Conservation (phyloP, 2,329 filamentous ascomycete species). For the Aspergillus sp. region DNA sequence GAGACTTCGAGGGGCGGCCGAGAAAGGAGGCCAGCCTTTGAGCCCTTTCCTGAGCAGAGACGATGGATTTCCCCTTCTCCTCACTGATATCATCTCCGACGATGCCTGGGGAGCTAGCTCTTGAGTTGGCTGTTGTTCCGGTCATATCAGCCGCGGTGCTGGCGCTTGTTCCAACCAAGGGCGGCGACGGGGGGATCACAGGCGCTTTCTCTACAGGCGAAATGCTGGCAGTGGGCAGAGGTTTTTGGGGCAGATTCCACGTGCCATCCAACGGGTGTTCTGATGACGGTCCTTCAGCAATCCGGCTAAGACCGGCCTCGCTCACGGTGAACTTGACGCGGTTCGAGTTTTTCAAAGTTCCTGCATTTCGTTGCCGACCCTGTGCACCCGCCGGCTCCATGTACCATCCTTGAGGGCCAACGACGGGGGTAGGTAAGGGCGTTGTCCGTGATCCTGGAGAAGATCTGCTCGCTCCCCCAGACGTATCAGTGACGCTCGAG, state of each 20-base stretch:
- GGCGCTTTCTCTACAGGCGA: slow-evolving; percentile 20
- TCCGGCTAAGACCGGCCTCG: slow-evolving; percentile 12
- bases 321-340: slow-evolving; percentile 24
- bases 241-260: slow-evolving; percentile 22
- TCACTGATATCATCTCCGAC: slow-evolving; percentile 22
- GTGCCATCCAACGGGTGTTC: slow-evolving; percentile 22
- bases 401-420: slow-evolving; percentile 12
- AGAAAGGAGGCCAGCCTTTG: slow-evolving; percentile 27
- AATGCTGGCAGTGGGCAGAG: slow-evolving; percentile 29
- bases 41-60: slow-evolving; percentile 25
- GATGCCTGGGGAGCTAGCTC: slow-evolving; percentile 13
- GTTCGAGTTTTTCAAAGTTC: slow-evolving; percentile 27
- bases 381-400: slow-evolving; percentile 17
- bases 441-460: slow-evolving; percentile 18
- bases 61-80: slow-evolving; percentile 27
- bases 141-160: slow-evolving; percentile 21
- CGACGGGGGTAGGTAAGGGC: slow-evolving; percentile 15
- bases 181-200: slow-evolving; percentile 12
- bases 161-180: slow-evolving; percentile 18
- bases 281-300: slow-evolving; percentile 14
- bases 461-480: slow-evolving; percentile 11
- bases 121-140: slow-evolving; percentile 18
- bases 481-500: slow-evolving; percentile 16
- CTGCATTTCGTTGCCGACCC: slow-evolving; percentile 28
- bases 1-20: slow-evolving; percentile 21